A percentile compares a stretch with the other conserved stretches of the same genome.
phyloP scores from a whole-genome alignment of 768 basidiomycete genomes.

The Pulveroboletus sp. region DNA sequence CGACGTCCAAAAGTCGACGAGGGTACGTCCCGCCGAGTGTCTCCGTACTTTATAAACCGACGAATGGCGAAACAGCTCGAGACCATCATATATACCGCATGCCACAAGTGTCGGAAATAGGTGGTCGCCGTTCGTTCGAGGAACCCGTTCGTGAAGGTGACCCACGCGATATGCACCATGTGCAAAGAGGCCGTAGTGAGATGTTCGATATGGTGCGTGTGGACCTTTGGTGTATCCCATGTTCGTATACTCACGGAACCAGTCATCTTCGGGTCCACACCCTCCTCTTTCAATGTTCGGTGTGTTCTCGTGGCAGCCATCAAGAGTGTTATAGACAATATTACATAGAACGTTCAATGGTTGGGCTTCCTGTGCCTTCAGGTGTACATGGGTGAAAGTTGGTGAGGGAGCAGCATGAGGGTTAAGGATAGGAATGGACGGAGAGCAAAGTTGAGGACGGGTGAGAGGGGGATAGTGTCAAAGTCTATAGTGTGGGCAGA shows the following conservation, averaged over 20 bases:
- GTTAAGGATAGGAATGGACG: slow-evolving; percentile 13
- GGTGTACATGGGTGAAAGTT: slow-evolving; percentile 21
- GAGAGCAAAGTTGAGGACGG: not conserved
- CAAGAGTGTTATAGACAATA: slow-evolving; percentile 71
- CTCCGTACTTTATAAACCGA: not conserved
- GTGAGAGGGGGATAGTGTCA: slow-evolving; percentile 16
- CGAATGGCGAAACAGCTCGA: slow-evolving; percentile 46
- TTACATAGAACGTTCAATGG: slow-evolving; percentile 57
- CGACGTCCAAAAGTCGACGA: slow-evolving; percentile 48
- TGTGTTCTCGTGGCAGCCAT: slow-evolving; percentile 80
- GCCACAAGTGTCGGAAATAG: slow-evolving; percentile 66
- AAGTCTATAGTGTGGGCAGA: too few relatives aligned
- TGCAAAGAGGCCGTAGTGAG: slow-evolving; percentile 48
- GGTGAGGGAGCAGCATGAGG: slow-evolving; percentile 16
- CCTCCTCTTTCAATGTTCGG: slow-evolving; percentile 67
- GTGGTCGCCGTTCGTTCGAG: slow-evolving; percentile 38
- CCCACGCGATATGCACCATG: slow-evolving; percentile 51
- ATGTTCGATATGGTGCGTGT: slow-evolving; percentile 77
- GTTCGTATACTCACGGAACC: not conserved
- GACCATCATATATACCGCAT: slow-evolving; percentile 67
- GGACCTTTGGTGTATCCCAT: not conserved
- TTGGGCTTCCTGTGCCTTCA: slow-evolving; percentile 33
- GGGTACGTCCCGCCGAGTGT: slow-evolving; percentile 36
- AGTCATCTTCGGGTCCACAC: slow-evolving; percentile 76
- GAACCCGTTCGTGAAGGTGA: slow-evolving; percentile 33